Percentiles rank a stretch among this genome's conserved stretches.
Conservation (phyloP, 768 basidiomycete species). For the Saitozyma sp. region DNA sequence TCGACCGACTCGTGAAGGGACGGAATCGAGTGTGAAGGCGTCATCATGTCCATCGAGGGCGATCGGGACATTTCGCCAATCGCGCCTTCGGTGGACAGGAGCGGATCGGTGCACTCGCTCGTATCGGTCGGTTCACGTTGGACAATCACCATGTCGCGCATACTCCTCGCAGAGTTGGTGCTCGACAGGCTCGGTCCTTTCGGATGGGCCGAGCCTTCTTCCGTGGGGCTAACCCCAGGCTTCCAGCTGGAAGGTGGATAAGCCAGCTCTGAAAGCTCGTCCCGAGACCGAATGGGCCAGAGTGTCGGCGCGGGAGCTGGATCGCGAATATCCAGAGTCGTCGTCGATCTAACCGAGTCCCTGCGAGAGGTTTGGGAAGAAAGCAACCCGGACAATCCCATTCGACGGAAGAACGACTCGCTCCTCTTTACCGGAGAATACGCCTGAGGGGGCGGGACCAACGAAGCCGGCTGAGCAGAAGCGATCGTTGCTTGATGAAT, state of each 20-base stretch:
- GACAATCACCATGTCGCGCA: constrained; percentile 45
- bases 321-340: constrained; percentile 65
- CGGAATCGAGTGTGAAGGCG: background rate
- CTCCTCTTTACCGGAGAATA: constrained; percentile 71
- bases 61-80: constrained; percentile 11
- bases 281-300: constrained; percentile 59
- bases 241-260: constrained; percentile 30
- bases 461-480: constrained; percentile 16
- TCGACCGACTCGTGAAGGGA: no score
- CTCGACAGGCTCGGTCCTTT: constrained; percentile 33
- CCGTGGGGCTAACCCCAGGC: constrained; percentile 1
- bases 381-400: constrained; percentile 34
- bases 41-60: background rate
- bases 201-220: background rate
- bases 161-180: constrained; percentile 30
- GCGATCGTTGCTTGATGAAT: constrained; percentile 16
- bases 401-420: constrained; percentile 42
- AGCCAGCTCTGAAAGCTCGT: constrained; percentile 11
- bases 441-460: constrained; percentile 17
- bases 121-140: constrained; percentile 27
- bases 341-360: constrained; percentile 4
- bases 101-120: constrained; percentile 5
- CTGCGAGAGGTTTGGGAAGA: constrained; percentile 54
- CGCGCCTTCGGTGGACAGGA: constrained; percentile 5
- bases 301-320: constrained; percentile 71